Evolutionary conservation across 73 alveolate genomes (phyloP).

Genomic region (Blepharisma stoltei): DNA sequence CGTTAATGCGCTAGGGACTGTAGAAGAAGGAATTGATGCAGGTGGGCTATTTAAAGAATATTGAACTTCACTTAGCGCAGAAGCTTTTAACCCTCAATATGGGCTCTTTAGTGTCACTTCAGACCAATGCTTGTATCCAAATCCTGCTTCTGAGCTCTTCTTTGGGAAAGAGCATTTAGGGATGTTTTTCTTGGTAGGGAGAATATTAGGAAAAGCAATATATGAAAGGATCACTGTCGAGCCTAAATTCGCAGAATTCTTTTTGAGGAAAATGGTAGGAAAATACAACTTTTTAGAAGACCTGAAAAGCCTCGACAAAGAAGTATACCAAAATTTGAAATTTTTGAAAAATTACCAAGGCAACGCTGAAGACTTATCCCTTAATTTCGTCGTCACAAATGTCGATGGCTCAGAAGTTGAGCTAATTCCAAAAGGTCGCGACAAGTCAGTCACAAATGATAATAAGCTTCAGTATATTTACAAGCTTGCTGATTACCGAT

Average conservation of each 20-base stretch:
- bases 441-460: slow-evolving; percentile 74
- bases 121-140: slow-evolving; percentile 79
- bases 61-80: slow-evolving; percentile 69
- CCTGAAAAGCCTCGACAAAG: slow-evolving; percentile 86
- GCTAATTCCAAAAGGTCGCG: slow-evolving; percentile 81
- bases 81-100: slow-evolving; percentile 86
- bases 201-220: slow-evolving; percentile 88
- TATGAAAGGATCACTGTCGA: slow-evolving; percentile 83
- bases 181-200: slow-evolving; percentile 87
- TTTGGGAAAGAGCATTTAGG: slow-evolving; percentile 61
- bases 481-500: slow-evolving; percentile 74
- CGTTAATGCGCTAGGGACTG: slow-evolving; percentile 56
- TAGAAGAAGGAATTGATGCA: slow-evolving; percentile 91
- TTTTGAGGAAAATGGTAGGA: slow-evolving; percentile 75
- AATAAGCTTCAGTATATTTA: slow-evolving; percentile 84
- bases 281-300: slow-evolving; percentile 77
- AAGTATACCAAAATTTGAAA: slow-evolving; percentile 65
- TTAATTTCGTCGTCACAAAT: slow-evolving; percentile 52
- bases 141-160: slow-evolving; percentile 44
- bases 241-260: slow-evolving; percentile 87
- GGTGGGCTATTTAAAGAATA: slow-evolving; percentile 96
- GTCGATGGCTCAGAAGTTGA: slow-evolving; percentile 70
- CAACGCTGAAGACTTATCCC: slow-evolving; percentile 55
- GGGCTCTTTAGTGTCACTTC: slow-evolving; percentile 77
- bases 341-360: slow-evolving; percentile 61